Evolutionary conservation across 225 moss, liverwort and hornwort species (phyloP).

Genomic region (Straminergon stramineum): DNA sequence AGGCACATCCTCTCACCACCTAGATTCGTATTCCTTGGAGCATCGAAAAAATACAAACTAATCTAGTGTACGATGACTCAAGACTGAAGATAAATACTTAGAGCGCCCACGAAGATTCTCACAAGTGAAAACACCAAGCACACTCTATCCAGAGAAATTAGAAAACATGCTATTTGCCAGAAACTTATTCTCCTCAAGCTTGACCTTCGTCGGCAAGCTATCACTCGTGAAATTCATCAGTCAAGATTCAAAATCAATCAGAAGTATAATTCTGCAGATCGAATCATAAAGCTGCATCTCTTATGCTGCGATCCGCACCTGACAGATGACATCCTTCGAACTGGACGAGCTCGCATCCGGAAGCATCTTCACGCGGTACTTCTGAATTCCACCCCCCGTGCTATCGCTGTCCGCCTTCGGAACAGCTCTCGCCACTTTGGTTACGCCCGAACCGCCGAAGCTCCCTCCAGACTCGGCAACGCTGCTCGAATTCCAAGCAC

Average conservation of each 20-base stretch:
- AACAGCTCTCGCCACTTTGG: conserved; percentile 55
- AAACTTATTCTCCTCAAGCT: neutral
- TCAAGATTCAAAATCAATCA: neutral
- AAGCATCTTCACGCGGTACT: conserved; percentile 88
- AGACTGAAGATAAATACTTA: neutral
- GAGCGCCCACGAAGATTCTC: neutral
- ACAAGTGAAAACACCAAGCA: neutral
- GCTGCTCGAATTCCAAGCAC: conserved; percentile 26
- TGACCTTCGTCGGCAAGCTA: neutral
- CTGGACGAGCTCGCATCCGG: conserved; percentile 52
- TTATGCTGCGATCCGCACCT: conserved; percentile 21
- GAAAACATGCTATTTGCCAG: neutral
- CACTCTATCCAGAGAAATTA: neutral
- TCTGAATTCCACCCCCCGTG: conserved; percentile 66
- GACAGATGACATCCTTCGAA: conserved; percentile 81
- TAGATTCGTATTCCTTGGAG: neutral
- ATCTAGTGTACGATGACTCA: neutral
- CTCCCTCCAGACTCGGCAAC: conserved; percentile 12
- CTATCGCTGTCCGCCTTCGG: conserved; percentile 58
- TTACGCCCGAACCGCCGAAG: conserved; percentile 30
- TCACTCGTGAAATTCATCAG: neutral
- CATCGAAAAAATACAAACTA: neutral
- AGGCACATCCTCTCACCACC: neutral
- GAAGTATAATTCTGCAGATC: neutral
- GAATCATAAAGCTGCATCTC: neutral